These are phyloP conservation scores for Speleostelium caveatum DNA, from an alignment of 78 protist genomes.

Conservation along the genomic window DNA sequence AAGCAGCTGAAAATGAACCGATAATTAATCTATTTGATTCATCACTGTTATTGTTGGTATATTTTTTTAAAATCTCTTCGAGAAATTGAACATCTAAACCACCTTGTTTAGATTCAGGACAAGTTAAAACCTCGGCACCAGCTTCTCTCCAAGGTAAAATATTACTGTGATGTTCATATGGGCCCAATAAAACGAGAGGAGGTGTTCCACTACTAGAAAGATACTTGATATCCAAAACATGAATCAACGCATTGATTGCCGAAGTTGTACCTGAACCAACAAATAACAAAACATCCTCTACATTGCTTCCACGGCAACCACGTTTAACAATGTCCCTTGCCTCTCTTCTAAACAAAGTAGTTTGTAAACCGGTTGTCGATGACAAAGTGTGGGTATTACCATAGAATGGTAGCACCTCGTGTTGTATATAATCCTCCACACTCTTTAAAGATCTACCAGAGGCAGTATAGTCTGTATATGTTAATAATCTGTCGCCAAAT, in stretches of 20 bases:
- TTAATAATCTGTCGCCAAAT: background rate
- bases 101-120: slow-evolving; percentile 32
- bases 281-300: slow-evolving; percentile 83
- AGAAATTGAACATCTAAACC: slow-evolving; percentile 64
- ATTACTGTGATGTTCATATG: slow-evolving; percentile 96
- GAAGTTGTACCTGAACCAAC: slow-evolving; percentile 88
- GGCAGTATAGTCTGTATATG: slow-evolving; percentile 90
- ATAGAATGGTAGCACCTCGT: slow-evolving; percentile 88
- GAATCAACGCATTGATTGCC: slow-evolving; percentile 69
- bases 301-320: slow-evolving; percentile 17
- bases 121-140: slow-evolving; percentile 45
- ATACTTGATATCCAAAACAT: slow-evolving; percentile 13
- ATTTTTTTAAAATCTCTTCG: slow-evolving; percentile 4
- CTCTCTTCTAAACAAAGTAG: slow-evolving; percentile 84
- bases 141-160: slow-evolving; percentile 96
- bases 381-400: slow-evolving; percentile 95
- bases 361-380: slow-evolving; percentile 86
- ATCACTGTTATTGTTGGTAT: background rate
- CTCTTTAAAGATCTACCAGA: slow-evolving; percentile 80
- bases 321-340: slow-evolving; percentile 78
- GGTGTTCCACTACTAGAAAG: background rate
- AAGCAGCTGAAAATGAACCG: slow-evolving; percentile 92
- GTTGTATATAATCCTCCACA: slow-evolving; percentile 73
- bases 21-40: slow-evolving; percentile 28
- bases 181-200: slow-evolving; percentile 86